phyloP scores from a whole-genome alignment of 1,284 basidiomycete species.

The Pyrrhoderma lamaoense region DNA sequence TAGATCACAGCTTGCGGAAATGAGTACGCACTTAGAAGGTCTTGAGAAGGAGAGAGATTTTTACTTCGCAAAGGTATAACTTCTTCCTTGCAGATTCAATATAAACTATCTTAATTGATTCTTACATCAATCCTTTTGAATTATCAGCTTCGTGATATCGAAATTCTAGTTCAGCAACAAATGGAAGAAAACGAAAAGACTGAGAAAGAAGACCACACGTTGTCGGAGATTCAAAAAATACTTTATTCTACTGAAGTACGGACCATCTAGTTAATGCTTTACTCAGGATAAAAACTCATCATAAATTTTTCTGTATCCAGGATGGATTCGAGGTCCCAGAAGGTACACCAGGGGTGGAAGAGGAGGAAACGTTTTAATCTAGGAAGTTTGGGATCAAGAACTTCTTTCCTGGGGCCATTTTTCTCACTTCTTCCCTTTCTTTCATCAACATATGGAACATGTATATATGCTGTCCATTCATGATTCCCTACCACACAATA shows the following conservation, averaged over 20 bases:
- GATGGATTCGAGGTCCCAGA: conserved; percentile 72
- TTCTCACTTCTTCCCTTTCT: neutral
- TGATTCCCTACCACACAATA: neutral
- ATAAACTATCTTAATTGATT: neutral
- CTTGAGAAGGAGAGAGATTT: conserved; percentile 96
- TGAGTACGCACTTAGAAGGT: conserved; percentile 78
- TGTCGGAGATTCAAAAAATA: conserved; percentile 87
- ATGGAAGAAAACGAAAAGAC: conserved; percentile 52
- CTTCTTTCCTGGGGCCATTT: conserved; percentile 3
- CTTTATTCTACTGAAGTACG: conserved; percentile 93
- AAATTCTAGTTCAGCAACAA: conserved; percentile 83
- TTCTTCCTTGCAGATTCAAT: neutral
- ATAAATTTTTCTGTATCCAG: conserved; percentile 25
- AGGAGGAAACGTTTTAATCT: conserved; percentile 52
- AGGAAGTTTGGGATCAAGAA: neutral
- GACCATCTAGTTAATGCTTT: conserved; percentile 25
- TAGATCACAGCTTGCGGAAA: conserved; percentile 75
- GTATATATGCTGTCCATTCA: neutral
- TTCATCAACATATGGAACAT: no score
- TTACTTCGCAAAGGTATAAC: conserved; percentile 89
- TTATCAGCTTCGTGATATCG: conserved; percentile 93
- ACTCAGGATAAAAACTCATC: conserved; percentile 8
- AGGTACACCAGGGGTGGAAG: conserved; percentile 35
- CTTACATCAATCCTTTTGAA: neutral
- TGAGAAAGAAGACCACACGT: conserved; percentile 58